Evolutionary conservation across 495 filamentous ascomycete genomes (phyloP).

Genomic region (Emericellopsis terricola): DNA sequence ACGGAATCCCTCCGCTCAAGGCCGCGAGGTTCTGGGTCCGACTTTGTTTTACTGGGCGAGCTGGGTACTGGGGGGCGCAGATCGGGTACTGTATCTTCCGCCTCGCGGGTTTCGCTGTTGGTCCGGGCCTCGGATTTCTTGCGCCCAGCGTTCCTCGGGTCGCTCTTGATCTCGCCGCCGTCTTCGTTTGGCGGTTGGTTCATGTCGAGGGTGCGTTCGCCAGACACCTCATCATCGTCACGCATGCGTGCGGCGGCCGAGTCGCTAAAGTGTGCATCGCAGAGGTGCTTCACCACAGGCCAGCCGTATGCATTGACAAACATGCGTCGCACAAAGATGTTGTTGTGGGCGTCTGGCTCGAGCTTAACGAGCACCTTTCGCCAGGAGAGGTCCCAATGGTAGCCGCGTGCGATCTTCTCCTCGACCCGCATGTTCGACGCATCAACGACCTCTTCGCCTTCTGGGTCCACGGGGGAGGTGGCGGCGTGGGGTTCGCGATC

Average conservation of each 20-base stretch:
- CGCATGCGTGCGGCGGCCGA: slow-evolving; percentile 35
- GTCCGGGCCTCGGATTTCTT: slow-evolving; percentile 10
- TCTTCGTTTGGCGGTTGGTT: slow-evolving; percentile 16
- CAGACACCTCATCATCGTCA: slow-evolving; percentile 30
- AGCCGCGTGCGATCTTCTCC: slow-evolving; percentile 92
- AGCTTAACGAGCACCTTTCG: slow-evolving; percentile 89
- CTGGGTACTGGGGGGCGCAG: slow-evolving; percentile 5
- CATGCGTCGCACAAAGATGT: slow-evolving; percentile 87
- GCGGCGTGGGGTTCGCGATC: slow-evolving; percentile 4
- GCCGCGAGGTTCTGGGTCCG: slow-evolving; percentile 8
- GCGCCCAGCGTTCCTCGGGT: not conserved
- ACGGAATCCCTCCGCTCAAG: slow-evolving; percentile 19
- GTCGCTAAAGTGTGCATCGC: slow-evolving; percentile 80
- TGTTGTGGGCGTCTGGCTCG: slow-evolving; percentile 96
- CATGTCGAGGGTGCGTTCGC: slow-evolving; percentile 22
- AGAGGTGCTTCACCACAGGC: slow-evolving; percentile 87
- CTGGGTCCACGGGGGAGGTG: slow-evolving; percentile 6
- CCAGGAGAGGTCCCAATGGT: slow-evolving; percentile 80
- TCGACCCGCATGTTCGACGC: slow-evolving; percentile 64
- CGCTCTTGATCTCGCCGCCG: slow-evolving; percentile 17
- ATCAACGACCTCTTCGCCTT: slow-evolving; percentile 29
- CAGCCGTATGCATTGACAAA: slow-evolving; percentile 96
- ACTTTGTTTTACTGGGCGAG: slow-evolving; percentile 8
- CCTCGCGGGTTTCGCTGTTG: slow-evolving; percentile 19
- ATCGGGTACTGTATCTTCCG: slow-evolving; percentile 19